phyloP scores from a whole-genome alignment of 192 early-diverging fungal genomes.

The Coemansia sp. region DNA sequence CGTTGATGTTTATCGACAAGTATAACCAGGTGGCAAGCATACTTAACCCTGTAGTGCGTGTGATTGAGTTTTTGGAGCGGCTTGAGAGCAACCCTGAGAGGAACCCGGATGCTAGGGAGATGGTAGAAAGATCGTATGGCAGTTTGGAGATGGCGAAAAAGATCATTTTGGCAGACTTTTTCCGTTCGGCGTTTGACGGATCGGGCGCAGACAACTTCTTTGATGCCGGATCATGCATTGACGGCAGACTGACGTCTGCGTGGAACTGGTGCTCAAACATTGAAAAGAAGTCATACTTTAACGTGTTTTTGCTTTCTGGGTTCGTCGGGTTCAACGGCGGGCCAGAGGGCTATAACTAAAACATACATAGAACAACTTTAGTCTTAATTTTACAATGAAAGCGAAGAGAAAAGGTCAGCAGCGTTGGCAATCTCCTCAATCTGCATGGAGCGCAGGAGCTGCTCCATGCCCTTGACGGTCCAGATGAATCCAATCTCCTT shows the following conservation, averaged over 20 bases:
- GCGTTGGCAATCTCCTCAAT: conserved; percentile 48
- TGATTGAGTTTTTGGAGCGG: conserved; percentile 69
- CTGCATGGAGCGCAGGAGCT: conserved; percentile 42
- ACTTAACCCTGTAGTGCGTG: conserved; percentile 79
- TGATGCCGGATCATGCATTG: conserved; percentile 93
- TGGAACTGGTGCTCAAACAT: conserved; percentile 89
- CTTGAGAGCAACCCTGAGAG: conserved; percentile 27
- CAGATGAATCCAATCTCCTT: conserved; percentile 43
- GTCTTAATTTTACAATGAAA: conserved; percentile 13
- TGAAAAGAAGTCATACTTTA: conserved; percentile 93
- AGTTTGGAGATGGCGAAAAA: conserved; percentile 62
- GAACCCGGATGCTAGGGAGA: conserved; percentile 57
- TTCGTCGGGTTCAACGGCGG: conserved; percentile 78
- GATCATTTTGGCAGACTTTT: conserved; percentile 87
- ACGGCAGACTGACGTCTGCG: conserved; percentile 89
- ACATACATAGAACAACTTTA: neutral
- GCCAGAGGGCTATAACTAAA: conserved; percentile 32
- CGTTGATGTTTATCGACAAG: conserved; percentile 97
- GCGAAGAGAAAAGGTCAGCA: conserved; percentile 24
- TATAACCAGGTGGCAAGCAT: conserved; percentile 98
- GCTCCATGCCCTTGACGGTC: conserved; percentile 37
- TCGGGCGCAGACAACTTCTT: conserved; percentile 90
- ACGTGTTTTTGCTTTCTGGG: conserved; percentile 76
- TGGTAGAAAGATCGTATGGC: conserved; percentile 71
- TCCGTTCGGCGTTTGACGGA: conserved; percentile 94